A percentile compares a stretch with the other conserved stretches of the same genome.
These are phyloP conservation scores for Cladosporium austrohemisphaericum DNA, from an alignment of 2,329 filamentous ascomycete species.

Conservation along the genomic window DNA sequence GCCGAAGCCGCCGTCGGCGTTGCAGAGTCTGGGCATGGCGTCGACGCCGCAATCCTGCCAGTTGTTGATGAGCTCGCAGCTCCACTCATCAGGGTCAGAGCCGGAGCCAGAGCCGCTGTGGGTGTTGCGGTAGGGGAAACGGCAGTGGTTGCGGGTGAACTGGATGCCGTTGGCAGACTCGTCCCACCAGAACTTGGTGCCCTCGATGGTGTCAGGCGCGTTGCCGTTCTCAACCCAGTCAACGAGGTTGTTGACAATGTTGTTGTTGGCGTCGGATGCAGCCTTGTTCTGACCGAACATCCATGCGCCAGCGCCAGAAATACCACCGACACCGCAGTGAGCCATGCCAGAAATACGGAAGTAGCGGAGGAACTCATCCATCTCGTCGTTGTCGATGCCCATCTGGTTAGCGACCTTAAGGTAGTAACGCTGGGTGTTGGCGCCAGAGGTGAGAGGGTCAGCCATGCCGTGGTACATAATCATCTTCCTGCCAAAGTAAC, in stretches of 20 bases:
- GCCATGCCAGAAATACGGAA: conserved; percentile 52
- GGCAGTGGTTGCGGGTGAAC: conserved; percentile 47
- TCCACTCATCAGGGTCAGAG: conserved; percentile 35
- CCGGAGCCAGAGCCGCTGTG: conserved; percentile 36
- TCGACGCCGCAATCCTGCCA: conserved; percentile 28
- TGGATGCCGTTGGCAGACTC: conserved; percentile 38
- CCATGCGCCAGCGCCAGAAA: conserved; percentile 40
- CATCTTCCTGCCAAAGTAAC: conserved; percentile 42
- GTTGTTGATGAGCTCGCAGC: conserved; percentile 31
- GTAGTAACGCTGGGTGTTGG: conserved; percentile 48
- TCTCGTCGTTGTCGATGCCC: conserved; percentile 36
- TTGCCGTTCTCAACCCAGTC: conserved; percentile 34
- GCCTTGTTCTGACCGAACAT: conserved; percentile 38
- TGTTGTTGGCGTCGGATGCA: conserved; percentile 35
- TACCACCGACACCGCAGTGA: conserved; percentile 47
- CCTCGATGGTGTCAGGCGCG: conserved; percentile 35
- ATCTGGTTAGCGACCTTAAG: conserved; percentile 42
- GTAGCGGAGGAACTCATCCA: conserved; percentile 42
- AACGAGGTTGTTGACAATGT: conserved; percentile 47
- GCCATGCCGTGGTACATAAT: conserved; percentile 42
- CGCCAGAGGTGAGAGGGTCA: conserved; percentile 44
- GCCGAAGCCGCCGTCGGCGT: conserved; percentile 15
- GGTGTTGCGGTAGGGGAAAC: conserved; percentile 32
- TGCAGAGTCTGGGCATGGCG: conserved; percentile 14
- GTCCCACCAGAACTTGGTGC: conserved; percentile 46